phyloP scores from a whole-genome alignment of 1,284 basidiomycete genomes.

The Paramarasmius palmivorus region DNA sequence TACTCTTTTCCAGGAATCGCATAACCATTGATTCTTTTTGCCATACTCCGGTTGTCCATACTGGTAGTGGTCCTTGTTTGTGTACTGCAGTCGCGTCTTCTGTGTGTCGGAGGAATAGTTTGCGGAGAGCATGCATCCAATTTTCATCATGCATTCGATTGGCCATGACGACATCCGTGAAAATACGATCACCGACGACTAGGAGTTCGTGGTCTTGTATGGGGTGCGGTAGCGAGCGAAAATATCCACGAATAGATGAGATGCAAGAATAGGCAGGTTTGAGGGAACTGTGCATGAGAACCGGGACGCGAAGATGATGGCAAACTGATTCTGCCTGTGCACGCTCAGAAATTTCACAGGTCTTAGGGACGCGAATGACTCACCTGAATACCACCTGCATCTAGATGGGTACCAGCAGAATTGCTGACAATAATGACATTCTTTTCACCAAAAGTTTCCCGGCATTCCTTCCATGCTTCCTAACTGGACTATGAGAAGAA shows the following conservation, averaged over 20 bases:
- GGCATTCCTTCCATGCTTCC: conserved; percentile 80
- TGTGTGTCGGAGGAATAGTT: conserved; percentile 10
- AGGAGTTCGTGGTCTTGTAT: conserved; percentile 65
- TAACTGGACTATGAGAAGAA: conserved; percentile 27
- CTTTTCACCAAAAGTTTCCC: conserved; percentile 70
- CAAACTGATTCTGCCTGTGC: conserved; percentile 85
- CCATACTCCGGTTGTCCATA: conserved; percentile 74
- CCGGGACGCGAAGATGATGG: conserved; percentile 75
- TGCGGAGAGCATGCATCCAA: conserved; percentile 24
- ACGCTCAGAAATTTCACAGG: neutral
- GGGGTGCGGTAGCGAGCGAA: conserved; percentile 50
- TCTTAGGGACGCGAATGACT: conserved; percentile 4
- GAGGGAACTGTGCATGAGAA: conserved; percentile 74
- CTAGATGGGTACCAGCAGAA: conserved; percentile 82
- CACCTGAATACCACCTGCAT: conserved; percentile 81
- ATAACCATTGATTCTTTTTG: conserved; percentile 57
- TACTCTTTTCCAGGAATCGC: conserved; percentile 55
- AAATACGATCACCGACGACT: conserved; percentile 87
- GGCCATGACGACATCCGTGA: conserved; percentile 89
- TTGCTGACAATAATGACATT: conserved; percentile 94
- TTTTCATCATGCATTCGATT: conserved; percentile 59
- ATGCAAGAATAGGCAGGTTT: conserved; percentile 84
- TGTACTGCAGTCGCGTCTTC: conserved; percentile 15
- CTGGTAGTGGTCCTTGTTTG: conserved; percentile 47
- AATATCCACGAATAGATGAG: conserved; percentile 64